phyloP scores from a whole-genome alignment of 805 yeast species.

The Metschnikowia picachoensis region DNA sequence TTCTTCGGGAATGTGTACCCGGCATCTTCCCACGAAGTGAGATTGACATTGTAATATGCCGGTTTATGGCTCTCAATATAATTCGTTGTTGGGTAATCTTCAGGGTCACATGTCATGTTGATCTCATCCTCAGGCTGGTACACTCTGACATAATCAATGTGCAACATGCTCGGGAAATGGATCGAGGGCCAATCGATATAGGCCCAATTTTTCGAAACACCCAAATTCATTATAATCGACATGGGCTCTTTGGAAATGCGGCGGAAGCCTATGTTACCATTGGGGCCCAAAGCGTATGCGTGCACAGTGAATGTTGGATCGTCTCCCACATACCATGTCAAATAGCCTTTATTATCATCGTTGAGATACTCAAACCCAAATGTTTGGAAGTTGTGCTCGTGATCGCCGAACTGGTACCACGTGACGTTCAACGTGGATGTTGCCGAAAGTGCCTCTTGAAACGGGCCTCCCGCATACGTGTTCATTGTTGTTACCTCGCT shows the following conservation, averaged over 20 bases:
- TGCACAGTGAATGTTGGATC: constrained; percentile 68
- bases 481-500: constrained; percentile 32
- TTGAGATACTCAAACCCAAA: constrained; percentile 35
- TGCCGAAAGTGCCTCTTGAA: constrained; percentile 39
- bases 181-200: constrained; percentile 86
- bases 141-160: constrained; percentile 82
- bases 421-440: constrained; percentile 32
- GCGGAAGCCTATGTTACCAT: constrained; percentile 87
- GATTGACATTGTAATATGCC: constrained; percentile 67
- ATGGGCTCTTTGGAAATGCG: constrained; percentile 85
- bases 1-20: constrained; percentile 54
- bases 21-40: constrained; percentile 70
- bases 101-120: constrained; percentile 81
- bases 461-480: constrained; percentile 35
- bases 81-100: constrained; percentile 76
- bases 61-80: constrained; percentile 68
- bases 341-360: constrained; percentile 28
- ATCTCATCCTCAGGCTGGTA: constrained; percentile 73
- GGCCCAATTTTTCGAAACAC: constrained; percentile 90
- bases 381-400: constrained; percentile 25
- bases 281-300: constrained; percentile 76
- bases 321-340: constrained; percentile 33
- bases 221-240: constrained; percentile 84
- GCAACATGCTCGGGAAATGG: constrained; percentile 72
- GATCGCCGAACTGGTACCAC: constrained; percentile 30